A percentile compares a stretch with the other conserved stretches of the same genome.
Conservation (phyloP, 257 asterid species). For the Salvia rosmarinus region DNA sequence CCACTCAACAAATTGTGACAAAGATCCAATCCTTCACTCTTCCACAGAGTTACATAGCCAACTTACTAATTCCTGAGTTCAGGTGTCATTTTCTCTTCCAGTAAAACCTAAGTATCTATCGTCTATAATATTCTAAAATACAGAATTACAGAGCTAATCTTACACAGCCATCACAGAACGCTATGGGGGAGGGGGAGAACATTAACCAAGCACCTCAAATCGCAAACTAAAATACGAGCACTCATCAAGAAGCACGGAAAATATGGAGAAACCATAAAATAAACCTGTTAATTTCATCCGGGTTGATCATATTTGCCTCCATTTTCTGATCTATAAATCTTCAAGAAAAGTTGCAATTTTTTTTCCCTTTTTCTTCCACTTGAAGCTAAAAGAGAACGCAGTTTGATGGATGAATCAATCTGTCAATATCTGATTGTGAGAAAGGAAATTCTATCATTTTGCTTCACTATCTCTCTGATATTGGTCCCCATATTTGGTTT, state of each 20-base stretch:
- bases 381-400: neutral
- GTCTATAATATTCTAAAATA: neutral
- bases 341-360: neutral
- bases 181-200: neutral
- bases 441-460: neutral
- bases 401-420: neutral
- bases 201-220: neutral
- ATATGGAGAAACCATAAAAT: constrained; percentile 31
- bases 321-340: constrained; percentile 30
- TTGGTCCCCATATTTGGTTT: constrained; percentile 23
- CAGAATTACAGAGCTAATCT: constrained; percentile 8
- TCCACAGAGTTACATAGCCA: neutral
- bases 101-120: neutral
- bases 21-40: neutral
- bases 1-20: neutral
- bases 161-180: neutral
- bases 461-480: neutral
- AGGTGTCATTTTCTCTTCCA: neutral
- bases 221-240: neutral
- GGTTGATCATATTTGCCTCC: constrained; percentile 38
- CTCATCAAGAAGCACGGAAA: constrained; percentile 16
- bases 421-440: neutral
- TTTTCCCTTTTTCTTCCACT: neutral
- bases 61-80: constrained; percentile 4
- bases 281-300: constrained; percentile 39